A percentile compares a stretch with the other conserved stretches of the same genome.
These are phyloP conservation scores for Fusarium circinatum DNA, from an alignment of 2,329 filamentous ascomycete genomes.

Conservation along the genomic window DNA sequence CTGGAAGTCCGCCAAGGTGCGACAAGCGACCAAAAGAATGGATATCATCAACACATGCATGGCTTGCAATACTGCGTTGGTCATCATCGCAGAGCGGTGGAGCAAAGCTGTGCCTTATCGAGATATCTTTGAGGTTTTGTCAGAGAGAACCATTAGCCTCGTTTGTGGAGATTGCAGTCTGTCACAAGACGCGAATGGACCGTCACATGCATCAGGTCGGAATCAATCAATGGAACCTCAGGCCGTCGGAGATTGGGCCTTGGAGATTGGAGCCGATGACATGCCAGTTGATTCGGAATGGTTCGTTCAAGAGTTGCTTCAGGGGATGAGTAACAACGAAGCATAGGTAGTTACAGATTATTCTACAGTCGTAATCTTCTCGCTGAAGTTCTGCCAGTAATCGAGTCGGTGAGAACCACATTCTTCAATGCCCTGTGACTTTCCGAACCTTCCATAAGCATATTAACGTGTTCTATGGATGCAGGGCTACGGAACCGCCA, in stretches of 20 bases:
- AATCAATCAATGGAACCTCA: not conserved
- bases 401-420: conserved; percentile 4
- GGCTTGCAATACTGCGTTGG: conserved; percentile 49
- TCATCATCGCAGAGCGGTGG: conserved; percentile 51
- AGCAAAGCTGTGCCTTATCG: conserved; percentile 47
- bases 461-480: not conserved
- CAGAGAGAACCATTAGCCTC: conserved; percentile 44
- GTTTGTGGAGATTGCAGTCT: conserved; percentile 28
- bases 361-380: not conserved
- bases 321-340: conserved; percentile 20
- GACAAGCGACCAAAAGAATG: conserved; percentile 18
- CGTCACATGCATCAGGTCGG: not conserved
- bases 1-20: conserved; percentile 31
- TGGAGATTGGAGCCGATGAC: conserved; percentile 10
- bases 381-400: not conserved
- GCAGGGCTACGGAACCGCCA: not conserved
- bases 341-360: not conserved
- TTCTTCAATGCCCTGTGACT: conserved; percentile 5
- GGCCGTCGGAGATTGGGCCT: conserved; percentile 22
- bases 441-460: conserved; percentile 7
- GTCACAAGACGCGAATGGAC: not conserved
- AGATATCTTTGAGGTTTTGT: conserved; percentile 48
- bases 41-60: conserved; percentile 49
- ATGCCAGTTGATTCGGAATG: conserved; percentile 27
- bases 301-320: conserved; percentile 29